Base-by-base conservation (phyloP, 345 rosid species). In the Arabidopsis arenosa region DNA sequence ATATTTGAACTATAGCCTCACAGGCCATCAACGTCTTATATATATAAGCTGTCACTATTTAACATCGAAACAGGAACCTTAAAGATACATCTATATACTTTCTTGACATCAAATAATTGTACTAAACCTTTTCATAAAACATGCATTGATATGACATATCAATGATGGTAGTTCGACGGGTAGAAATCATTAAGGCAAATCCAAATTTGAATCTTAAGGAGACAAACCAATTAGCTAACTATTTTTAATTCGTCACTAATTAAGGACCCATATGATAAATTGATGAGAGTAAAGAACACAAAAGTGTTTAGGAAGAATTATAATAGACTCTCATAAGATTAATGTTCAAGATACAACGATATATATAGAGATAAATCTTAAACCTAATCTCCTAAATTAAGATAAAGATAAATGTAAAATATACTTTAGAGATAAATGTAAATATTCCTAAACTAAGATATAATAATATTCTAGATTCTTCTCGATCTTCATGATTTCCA, bases 61-160 rank as follows among this genome's bases (percentile, higher is more conserved):
- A 58, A 12, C 33, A 70, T 33, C 33, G 35, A 21, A 70, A 45
- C 7, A 39, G 41, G 45, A 62, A 39, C 41, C 26, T 35, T 59
- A 26, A 45, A 47, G 7, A 48, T 48, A 39, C 26, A 59, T 41
- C 11, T 47, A 59, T 5, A 32, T 57, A 44, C 55, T 17, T 17
- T 68, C 5, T 40, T 70, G 23, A 35, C 47, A 48, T 23, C 58
- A 35, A 35, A n/a, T 10, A 23, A 18, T 6, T 71, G 59, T 48
- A 59, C 59, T 44, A 36, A 23, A 9, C 13, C 30, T 72, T 48
- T 48, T 48, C 75, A 37, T n/a, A n/a, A 59, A n/a, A 36, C 49
- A 28, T 28, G 32, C 32, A 23, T 60, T 36, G 68, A 48, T 12
- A 60, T 60, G 75, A 60, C 68, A 49, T 61, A 37, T 60, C 37